Conservation (phyloP, 805 yeast species). For the Yamadazyma ubonensis region DNA sequence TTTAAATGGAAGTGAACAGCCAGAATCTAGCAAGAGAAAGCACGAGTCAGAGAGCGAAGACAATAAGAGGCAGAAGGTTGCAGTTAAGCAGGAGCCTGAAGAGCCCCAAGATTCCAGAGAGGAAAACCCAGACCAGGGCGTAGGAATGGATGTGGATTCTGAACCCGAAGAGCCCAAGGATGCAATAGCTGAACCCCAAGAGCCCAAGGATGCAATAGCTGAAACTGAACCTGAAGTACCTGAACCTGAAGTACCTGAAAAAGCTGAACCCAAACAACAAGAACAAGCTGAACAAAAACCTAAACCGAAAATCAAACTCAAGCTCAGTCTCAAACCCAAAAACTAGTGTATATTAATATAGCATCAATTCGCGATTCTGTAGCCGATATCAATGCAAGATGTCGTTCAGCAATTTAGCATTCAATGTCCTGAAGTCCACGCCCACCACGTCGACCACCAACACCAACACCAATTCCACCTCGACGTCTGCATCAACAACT, state of each 20-base stretch:
- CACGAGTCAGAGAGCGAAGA: neutral
- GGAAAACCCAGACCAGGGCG: too few relatives aligned
- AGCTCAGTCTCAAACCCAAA: constrained; percentile 9
- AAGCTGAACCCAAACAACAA: neutral
- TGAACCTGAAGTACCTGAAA: neutral
- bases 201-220: neutral
- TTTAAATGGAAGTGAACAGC: too few relatives aligned
- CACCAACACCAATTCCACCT: constrained; percentile 5
- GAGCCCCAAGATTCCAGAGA: neutral
- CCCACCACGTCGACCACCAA: constrained; percentile 40
- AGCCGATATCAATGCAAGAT: constrained; percentile 16
- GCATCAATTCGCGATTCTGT: constrained; percentile 1
- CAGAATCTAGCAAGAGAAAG: neutral
- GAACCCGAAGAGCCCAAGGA: too few relatives aligned
- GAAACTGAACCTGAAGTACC: neutral
- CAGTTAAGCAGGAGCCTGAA: neutral
- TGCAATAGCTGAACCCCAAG: too few relatives aligned
- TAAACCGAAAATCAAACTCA: constrained; percentile 10
- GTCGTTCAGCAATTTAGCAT: constrained; percentile 30
- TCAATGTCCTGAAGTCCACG: constrained; percentile 37
- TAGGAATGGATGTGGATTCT: too few relatives aligned
- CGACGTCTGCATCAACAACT: constrained; percentile 1
- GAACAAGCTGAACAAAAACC: too few relatives aligned
- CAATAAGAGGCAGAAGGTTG: neutral
- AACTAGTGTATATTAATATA: constrained; percentile 3